Percentiles rank a stretch among this genome's conserved stretches.
Evolutionary conservation across 306 rosid genomes (phyloP).

Genomic region (Trifolium pratense): DNA sequence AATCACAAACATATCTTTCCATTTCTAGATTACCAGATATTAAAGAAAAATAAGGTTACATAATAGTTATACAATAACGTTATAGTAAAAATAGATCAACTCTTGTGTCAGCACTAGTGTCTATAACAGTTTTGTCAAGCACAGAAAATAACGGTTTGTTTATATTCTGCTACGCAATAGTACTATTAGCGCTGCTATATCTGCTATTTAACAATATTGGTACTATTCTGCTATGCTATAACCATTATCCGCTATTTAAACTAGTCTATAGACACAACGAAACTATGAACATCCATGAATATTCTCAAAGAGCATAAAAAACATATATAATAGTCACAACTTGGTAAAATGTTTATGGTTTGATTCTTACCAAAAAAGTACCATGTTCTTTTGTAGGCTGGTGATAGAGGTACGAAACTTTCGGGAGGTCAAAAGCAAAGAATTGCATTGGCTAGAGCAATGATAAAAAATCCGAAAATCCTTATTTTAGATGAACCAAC

Average conservation of each 20-base stretch:
- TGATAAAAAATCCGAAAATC: constrained; percentile 80
- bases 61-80: too few relatives aligned
- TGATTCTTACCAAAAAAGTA: constrained; percentile 18
- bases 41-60: background rate
- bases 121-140: too few relatives aligned
- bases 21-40: background rate
- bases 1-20: background rate
- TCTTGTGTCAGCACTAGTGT: background rate
- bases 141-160: background rate
- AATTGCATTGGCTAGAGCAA: constrained; percentile 88
- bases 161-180: background rate
- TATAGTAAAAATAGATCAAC: background rate
- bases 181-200: too few relatives aligned
- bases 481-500: constrained; percentile 95
- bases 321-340: background rate
- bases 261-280: background rate
- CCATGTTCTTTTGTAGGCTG: constrained; percentile 62
- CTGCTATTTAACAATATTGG: too few relatives aligned
- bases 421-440: constrained; percentile 97
- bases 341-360: background rate
- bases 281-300: background rate
- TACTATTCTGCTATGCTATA: background rate
- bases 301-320: background rate
- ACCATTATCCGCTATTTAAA: background rate
- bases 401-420: constrained; percentile 80